Base-by-base conservation (phyloP, 139 green algal genomes). In the Micractinium sp. region DNA sequence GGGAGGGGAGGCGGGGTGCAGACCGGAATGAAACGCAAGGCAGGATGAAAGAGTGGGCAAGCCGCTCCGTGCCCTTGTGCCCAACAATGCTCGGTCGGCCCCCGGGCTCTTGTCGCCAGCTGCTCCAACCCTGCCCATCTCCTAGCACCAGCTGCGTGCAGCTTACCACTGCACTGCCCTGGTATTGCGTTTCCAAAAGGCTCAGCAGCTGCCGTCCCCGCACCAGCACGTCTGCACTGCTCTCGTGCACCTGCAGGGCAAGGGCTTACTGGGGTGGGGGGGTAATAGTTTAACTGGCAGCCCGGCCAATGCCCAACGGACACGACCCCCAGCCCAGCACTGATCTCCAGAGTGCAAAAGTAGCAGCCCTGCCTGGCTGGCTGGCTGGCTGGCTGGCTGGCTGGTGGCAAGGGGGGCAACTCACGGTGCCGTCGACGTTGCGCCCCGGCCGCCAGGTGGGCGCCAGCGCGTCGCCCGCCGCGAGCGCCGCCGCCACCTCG, bases 161-260 rank as follows among this genome's bases (percentile, higher is more conserved):
- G n/a, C 74, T 80, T n/a, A 80, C 71, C 2, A 98, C 91, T 33
- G 88, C 89, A 25, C 91, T 89, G 0, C 92, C 92, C 0, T 33
- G 83, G 78, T 91, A 95, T 66, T 96, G 93, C 22, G 93, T 96
- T 79, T 95, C 92, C 22, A 85, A 77, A 29, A 97, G 89, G 23
- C 89, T 94, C 77, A 96, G 81, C 71, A 96, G 56, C 91, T 97
- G 95, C 47, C 95, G 91, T 66, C 92, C 92, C 29, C 96, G 92
- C 27, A 97, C 93, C 41, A 97, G 66, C 61, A 98, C 95, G 56
- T 98, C 96, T 18, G 87, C 25, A 0, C 76, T 77, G 78, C 90
- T 95, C 88, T 98, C 95, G 79, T 97, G 94, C 9, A 95, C 95
- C 18, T 56, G 47, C 47, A 56, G 7, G 9, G 47, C 47, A 56